phyloP scores from a whole-genome alignment of 1,139 yeast genomes.

The Pichia sp. region DNA sequence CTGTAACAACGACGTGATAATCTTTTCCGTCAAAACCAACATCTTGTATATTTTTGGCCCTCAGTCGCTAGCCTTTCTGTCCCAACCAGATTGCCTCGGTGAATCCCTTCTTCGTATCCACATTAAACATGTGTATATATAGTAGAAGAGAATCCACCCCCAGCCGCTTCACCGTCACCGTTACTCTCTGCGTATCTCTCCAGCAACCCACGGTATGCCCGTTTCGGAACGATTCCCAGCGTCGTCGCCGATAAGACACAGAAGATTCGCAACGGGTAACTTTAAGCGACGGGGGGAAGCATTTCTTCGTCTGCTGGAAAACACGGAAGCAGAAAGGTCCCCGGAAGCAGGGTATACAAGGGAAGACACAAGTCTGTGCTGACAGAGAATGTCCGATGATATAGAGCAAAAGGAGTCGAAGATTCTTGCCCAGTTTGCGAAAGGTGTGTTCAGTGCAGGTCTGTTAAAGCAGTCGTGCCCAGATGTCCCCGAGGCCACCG shows the following conservation, averaged over 20 bases:
- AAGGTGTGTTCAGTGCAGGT: neutral
- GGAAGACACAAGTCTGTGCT: no score
- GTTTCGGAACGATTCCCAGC: neutral
- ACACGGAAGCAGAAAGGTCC: neutral
- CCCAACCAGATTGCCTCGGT: no score
- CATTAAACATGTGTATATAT: no score
- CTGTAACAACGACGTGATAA: constrained; percentile 12
- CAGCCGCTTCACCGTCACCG: neutral
- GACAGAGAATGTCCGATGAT: neutral
- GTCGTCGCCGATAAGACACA: neutral
- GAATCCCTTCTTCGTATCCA: neutral
- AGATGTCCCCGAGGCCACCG: neutral
- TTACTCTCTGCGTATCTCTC: neutral
- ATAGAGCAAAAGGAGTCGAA: constrained; percentile 1
- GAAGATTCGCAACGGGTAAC: neutral
- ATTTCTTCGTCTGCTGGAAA: neutral
- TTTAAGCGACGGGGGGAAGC: neutral
- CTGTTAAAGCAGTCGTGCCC: neutral
- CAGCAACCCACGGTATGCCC: neutral
- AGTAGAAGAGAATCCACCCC: neutral
- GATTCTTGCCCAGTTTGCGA: neutral
- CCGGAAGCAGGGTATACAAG: no score
- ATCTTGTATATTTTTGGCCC: constrained; percentile 3
- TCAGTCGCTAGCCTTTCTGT: no score
- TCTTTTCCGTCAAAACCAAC: constrained; percentile 15